phyloP scores from a whole-genome alignment of 2,329 filamentous ascomycete genomes.

The Trichophyton benhamiae region DNA sequence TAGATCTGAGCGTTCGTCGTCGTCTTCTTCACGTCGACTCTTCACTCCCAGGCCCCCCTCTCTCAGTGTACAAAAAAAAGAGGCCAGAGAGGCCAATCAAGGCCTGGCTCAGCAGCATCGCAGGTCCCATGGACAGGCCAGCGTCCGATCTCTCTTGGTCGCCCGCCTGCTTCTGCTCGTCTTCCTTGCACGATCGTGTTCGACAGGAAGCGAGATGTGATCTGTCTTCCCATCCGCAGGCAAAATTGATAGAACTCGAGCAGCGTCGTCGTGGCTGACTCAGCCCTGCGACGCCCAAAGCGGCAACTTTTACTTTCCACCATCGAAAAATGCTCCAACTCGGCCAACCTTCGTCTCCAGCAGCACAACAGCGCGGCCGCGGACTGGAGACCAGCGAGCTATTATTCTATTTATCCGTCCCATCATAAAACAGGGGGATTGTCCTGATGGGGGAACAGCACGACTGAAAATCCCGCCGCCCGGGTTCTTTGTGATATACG shows the following conservation, averaged over 20 bases:
- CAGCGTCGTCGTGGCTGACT: neutral
- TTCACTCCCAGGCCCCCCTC: no score
- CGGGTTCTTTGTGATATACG: neutral
- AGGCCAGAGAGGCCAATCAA: neutral
- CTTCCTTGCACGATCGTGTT: neutral
- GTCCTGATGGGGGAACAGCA: no score
- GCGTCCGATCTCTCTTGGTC: neutral
- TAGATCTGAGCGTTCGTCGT: neutral
- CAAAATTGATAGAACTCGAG: neutral
- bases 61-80: no score
- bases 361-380: neutral
- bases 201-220: neutral
- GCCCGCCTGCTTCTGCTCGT: neutral
- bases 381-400: neutral
- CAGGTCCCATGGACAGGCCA: neutral
- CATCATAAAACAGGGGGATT: no score
- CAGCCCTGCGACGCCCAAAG: conserved; percentile 1
- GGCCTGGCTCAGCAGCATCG: neutral
- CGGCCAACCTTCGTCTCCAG: neutral
- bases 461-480: no score
- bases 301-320: neutral
- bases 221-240: neutral
- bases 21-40: neutral
- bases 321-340: neutral
- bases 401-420: neutral